phyloP scores from a whole-genome alignment of 345 rosid genomes.

The Eucalyptus cloeziana region DNA sequence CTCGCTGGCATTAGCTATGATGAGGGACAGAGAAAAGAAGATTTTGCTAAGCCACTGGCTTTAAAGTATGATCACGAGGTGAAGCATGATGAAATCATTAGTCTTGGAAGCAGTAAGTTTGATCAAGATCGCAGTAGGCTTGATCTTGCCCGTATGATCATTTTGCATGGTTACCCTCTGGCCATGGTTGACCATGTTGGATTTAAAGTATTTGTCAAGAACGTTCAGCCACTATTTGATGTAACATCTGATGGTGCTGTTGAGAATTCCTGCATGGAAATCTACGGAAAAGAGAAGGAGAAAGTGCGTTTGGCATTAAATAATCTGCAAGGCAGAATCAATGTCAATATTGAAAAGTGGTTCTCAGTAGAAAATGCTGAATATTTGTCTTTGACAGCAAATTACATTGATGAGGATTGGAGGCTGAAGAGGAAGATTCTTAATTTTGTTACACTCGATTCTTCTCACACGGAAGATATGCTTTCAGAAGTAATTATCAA shows the following conservation, averaged over 20 bases:
- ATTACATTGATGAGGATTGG: conserved; percentile 81
- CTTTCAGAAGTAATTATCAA: conserved; percentile 71
- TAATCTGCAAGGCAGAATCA: conserved; percentile 59
- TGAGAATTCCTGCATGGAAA: conserved; percentile 64
- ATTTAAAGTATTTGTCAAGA: conserved; percentile 77
- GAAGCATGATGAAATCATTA: conserved; percentile 58
- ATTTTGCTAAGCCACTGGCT: conserved; percentile 35
- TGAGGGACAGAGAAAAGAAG: conserved; percentile 69
- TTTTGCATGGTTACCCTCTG: conserved; percentile 71
- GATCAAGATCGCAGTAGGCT: conserved; percentile 66
- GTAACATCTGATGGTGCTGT: conserved; percentile 37
- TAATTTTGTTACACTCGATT: conserved; percentile 68
- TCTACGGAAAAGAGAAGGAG: conserved; percentile 72
- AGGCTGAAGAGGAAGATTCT: conserved; percentile 66
- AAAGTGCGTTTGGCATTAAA: conserved; percentile 47
- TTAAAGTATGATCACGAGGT: conserved; percentile 62
- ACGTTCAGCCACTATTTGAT: conserved; percentile 86
- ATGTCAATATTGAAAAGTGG: conserved; percentile 75
- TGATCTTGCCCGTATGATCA: conserved; percentile 93
- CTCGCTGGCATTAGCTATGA: conserved; percentile 46
- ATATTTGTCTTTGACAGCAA: conserved; percentile 59
- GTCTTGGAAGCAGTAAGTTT: conserved; percentile 56
- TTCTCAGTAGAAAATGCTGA: conserved; percentile 41
- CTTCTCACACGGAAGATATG: conserved; percentile 76
- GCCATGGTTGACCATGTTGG: conserved; percentile 87